Evolutionary conservation across 192 early-diverging fungal species (phyloP).

Genomic region (Radiomyces spectabilis): DNA sequence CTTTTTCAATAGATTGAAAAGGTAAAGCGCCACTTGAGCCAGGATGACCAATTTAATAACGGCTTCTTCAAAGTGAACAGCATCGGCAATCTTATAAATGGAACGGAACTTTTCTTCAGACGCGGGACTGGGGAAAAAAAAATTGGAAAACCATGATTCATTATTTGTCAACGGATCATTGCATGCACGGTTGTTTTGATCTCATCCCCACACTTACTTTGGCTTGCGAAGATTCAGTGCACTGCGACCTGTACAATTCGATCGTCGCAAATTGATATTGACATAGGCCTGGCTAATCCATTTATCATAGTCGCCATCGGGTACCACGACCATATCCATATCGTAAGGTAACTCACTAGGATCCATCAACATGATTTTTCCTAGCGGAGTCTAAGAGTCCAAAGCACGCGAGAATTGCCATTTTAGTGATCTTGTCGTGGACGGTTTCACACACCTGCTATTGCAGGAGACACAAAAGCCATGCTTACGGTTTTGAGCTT

Average conservation of each 20-base stretch:
- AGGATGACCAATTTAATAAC: constrained; percentile 37
- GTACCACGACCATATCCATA: constrained; percentile 41
- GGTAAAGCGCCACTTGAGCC: constrained; percentile 34
- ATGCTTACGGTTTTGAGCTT: constrained; percentile 31
- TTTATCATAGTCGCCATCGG: constrained; percentile 40
- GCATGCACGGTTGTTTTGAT: too few species aligned
- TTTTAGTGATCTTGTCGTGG: too few species aligned
- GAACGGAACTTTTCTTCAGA: constrained; percentile 46
- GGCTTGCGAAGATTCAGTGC: constrained; percentile 40
- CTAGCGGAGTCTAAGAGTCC: constrained; percentile 31
- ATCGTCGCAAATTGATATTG: constrained; percentile 41
- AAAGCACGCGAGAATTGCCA: too few species aligned
- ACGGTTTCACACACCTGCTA: not conserved
- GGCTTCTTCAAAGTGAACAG: constrained; percentile 36
- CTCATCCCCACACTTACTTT: constrained; percentile 17
- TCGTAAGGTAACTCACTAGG: constrained; percentile 36
- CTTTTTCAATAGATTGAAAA: constrained; percentile 32
- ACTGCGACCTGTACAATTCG: constrained; percentile 43
- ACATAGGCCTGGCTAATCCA: constrained; percentile 36
- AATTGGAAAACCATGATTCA: too few species aligned
- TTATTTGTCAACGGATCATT: too few species aligned
- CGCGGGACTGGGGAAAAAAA: constrained; percentile 26
- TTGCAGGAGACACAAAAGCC: not conserved
- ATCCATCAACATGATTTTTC: constrained; percentile 39
- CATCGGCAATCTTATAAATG: constrained; percentile 37